Percentiles rank a stretch among this genome's conserved stretches.
phyloP scores from a whole-genome alignment of 257 asterid species.

The Verbascum thapsus region DNA sequence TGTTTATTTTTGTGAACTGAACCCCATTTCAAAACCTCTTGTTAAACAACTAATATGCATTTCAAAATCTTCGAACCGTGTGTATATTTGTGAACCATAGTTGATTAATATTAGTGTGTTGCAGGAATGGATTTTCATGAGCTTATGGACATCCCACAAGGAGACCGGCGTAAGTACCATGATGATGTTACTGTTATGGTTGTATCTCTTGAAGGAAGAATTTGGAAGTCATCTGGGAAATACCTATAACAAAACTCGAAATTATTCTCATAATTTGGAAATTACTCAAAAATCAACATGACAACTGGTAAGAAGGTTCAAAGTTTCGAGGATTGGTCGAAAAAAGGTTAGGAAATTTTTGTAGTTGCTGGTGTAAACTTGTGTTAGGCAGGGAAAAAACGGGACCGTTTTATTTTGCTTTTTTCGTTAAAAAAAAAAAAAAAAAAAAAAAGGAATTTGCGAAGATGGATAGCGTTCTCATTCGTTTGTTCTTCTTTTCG shows the following conservation, averaged over 20 bases:
- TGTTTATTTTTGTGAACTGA: no score
- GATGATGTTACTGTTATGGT: slow-evolving; percentile 99
- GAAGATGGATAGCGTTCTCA: slow-evolving; percentile 50
- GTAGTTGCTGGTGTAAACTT: slow-evolving; percentile 66
- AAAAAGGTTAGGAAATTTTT: slow-evolving; percentile 49
- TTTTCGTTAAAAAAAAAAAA: no score
- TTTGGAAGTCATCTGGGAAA: slow-evolving; percentile 96
- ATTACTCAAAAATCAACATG: slow-evolving; percentile 28
- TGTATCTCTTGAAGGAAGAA: slow-evolving; percentile 92
- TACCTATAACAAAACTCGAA: slow-evolving; percentile 51
- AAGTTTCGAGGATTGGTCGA: slow-evolving; percentile 31
- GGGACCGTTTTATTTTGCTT: slow-evolving; percentile 21
- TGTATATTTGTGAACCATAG: slow-evolving; percentile 26
- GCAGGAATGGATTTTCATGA: slow-evolving; percentile 96
- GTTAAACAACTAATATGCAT: no score
- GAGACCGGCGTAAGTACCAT: slow-evolving; percentile 95
- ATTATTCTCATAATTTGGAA: slow-evolving; percentile 1
- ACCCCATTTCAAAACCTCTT: no score
- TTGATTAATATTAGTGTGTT: slow-evolving; percentile 20
- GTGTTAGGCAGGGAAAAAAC: slow-evolving; percentile 44
- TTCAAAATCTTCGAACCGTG: no score
- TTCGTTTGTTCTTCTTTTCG: slow-evolving; percentile 61
- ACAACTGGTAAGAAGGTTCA: slow-evolving; percentile 26
- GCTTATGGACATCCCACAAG: slow-evolving; percentile 93
- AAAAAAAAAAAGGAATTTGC: slow-evolving; percentile 25